Evolutionary conservation across 2,329 filamentous ascomycete genomes (phyloP).

Genomic region (Xylariaceae sp.): DNA sequence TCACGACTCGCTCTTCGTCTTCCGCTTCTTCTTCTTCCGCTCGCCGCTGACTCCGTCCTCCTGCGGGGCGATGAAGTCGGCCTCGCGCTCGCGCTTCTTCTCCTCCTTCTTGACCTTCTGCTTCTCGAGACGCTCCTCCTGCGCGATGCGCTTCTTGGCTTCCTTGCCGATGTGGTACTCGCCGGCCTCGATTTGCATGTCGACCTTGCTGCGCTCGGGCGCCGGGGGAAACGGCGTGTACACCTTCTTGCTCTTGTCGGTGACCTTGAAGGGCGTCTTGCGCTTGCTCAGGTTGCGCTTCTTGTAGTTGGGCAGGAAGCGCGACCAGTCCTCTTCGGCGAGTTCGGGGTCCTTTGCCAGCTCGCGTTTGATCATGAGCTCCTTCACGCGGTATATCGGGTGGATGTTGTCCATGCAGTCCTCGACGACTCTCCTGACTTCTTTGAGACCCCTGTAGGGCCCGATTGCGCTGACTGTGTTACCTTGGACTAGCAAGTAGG

Average conservation of each 20-base stretch:
- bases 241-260: conserved; percentile 85
- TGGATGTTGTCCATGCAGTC: conserved; percentile 98
- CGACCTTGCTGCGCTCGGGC: conserved; percentile 98
- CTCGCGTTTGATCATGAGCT: conserved; percentile 71
- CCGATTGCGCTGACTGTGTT: conserved; percentile 94
- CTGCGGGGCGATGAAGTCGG: conserved; percentile 80
- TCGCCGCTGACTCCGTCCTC: conserved; percentile 55
- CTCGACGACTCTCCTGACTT: conserved; percentile 79
- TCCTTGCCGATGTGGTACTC: conserved; percentile 95
- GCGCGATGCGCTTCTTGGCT: conserved; percentile 75
- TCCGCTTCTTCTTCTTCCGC: conserved; percentile 53
- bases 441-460: conserved; percentile 85
- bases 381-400: conserved; percentile 68
- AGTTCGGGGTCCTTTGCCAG: conserved; percentile 83
- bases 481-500: conserved; percentile 91
- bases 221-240: conserved; percentile 97
- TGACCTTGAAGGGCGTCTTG: conserved; percentile 73
- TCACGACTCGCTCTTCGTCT: conserved; percentile 37
- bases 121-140: conserved; percentile 74
- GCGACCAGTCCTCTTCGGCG: conserved; percentile 13
- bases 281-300: conserved; percentile 83
- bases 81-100: conserved; percentile 75
- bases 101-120: conserved; percentile 84
- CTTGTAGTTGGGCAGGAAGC: conserved; percentile 93
- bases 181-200: conserved; percentile 93